phyloP scores from a whole-genome alignment of 441 rosid genomes.

The Erodium moschatum region DNA sequence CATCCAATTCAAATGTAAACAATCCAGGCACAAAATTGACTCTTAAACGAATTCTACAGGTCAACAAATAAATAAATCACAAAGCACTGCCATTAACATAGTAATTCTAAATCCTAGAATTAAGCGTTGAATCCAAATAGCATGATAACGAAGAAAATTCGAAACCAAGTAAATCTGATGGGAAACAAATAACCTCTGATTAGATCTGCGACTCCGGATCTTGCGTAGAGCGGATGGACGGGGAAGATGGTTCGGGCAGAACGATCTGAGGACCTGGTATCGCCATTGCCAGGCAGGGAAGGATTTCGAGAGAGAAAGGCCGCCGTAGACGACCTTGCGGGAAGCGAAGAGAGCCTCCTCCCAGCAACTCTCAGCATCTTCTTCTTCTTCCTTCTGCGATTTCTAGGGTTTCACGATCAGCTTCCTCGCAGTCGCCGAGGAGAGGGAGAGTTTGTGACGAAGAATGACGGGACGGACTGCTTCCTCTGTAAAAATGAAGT shows the following conservation, averaged over 20 bases:
- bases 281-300: not conserved
- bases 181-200: not conserved
- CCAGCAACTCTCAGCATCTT: constrained; percentile 26
- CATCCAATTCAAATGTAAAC: too few relatives aligned
- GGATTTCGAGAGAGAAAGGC: not conserved
- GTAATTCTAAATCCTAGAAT: not conserved
- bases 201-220: not conserved
- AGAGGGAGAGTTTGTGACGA: not conserved
- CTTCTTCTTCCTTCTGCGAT: not conserved
- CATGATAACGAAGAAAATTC: not conserved
- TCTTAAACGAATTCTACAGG: too few relatives aligned
- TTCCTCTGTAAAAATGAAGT: not conserved
- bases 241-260: not conserved
- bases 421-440: not conserved
- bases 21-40: too few relatives aligned
- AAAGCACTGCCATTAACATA: not conserved
- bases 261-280: not conserved
- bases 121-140: not conserved
- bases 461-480: not conserved
- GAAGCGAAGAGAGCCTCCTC: constrained; percentile 2
- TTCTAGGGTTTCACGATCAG: not conserved
- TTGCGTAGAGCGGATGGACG: not conserved
- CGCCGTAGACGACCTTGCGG: not conserved
- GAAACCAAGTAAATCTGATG: not conserved
- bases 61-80: too few relatives aligned